Conservation (phyloP, 495 filamentous ascomycete species). For the Hypoxylon crocopeplum region DNA sequence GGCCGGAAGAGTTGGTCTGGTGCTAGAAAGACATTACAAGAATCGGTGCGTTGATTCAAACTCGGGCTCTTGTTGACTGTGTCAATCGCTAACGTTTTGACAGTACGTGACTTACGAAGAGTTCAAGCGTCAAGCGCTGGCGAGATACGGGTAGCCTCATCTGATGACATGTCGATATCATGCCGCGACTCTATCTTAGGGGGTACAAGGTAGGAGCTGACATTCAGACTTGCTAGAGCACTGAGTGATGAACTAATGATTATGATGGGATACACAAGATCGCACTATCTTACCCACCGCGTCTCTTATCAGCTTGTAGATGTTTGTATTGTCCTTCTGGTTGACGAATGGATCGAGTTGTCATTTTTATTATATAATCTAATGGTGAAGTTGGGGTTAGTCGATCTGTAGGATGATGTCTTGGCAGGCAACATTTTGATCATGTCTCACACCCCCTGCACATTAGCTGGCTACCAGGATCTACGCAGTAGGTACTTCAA, state of each 20-base stretch:
- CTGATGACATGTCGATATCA: no score
- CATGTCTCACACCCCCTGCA: slow-evolving; percentile 17
- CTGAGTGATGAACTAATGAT: no score
- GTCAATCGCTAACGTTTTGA: slow-evolving; percentile 4
- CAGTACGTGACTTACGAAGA: slow-evolving; percentile 21
- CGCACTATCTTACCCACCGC: no score
- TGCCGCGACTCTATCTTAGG: no score
- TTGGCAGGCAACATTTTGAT: slow-evolving; percentile 33
- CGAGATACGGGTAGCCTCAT: not conserved
- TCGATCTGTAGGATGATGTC: not conserved
- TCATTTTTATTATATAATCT: no score
- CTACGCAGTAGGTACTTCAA: not conserved
- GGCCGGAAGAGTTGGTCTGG: slow-evolving; percentile 19
- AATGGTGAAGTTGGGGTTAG: no score
- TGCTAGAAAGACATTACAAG: slow-evolving; percentile 15
- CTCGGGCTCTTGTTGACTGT: not conserved
- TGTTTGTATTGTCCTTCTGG: no score
- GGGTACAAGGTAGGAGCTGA: no score
- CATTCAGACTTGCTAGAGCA: no score
- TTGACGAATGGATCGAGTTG: no score
- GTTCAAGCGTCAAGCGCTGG: slow-evolving; percentile 6
- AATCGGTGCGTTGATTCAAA: slow-evolving; percentile 19
- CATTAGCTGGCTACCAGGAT: not conserved
- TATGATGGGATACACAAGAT: no score
- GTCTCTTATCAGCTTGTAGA: no score